Conservation (phyloP, 1,284 basidiomycete species). For the Omphalotus olearius region DNA sequence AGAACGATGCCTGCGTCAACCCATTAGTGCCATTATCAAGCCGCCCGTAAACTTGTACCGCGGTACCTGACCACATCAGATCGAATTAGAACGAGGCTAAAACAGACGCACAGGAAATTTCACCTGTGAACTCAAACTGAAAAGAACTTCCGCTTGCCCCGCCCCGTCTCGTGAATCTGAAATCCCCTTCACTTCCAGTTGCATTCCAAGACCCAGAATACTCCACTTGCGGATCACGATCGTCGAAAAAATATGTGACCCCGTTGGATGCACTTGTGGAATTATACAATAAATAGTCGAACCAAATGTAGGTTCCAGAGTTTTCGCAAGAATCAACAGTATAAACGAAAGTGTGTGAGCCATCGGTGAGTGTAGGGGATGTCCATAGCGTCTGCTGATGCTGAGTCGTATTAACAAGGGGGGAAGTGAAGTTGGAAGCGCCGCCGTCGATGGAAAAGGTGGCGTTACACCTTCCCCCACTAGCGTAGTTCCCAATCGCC, state of each 20-base stretch:
- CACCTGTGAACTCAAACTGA: slow-evolving; percentile 20
- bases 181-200: slow-evolving; percentile 16
- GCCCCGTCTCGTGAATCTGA: slow-evolving; percentile 18
- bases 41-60: slow-evolving; percentile 19
- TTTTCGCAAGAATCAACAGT: slow-evolving; percentile 18
- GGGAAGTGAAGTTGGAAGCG: slow-evolving; percentile 16
- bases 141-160: slow-evolving; percentile 18
- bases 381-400: slow-evolving; percentile 21
- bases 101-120: not conserved
- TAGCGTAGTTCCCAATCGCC: slow-evolving; percentile 18
- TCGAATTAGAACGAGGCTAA: not conserved
- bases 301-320: slow-evolving; percentile 16
- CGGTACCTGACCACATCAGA: slow-evolving; percentile 15
- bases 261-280: slow-evolving; percentile 15
- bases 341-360: slow-evolving; percentile 20
- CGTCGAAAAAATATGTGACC: slow-evolving; percentile 20
- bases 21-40: slow-evolving; percentile 17
- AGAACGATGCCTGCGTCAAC: slow-evolving; percentile 18
- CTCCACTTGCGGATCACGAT: slow-evolving; percentile 15
- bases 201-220: slow-evolving; percentile 19
- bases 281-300: slow-evolving; percentile 23
- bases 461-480: slow-evolving; percentile 18
- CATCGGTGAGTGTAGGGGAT: slow-evolving; percentile 17
- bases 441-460: slow-evolving; percentile 20
- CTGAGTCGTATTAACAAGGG: slow-evolving; percentile 8